phyloP scores from a whole-genome alignment of 106 monocot species.

The Acanthochlamys bracteata region DNA sequence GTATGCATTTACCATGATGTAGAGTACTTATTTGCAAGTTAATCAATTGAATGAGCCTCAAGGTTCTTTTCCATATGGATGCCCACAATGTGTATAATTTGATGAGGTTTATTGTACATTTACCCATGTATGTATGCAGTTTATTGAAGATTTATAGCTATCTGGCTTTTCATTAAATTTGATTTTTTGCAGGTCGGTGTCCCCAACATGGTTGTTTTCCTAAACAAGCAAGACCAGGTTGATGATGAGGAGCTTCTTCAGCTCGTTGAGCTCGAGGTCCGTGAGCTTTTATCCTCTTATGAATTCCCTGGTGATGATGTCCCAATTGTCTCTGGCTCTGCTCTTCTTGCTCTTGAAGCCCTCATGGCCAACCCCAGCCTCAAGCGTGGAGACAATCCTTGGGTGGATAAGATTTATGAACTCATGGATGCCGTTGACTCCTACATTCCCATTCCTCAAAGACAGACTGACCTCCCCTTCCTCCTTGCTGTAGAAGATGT shows the following conservation, averaged over 20 bases:
- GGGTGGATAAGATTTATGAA: slow-evolving; percentile 81
- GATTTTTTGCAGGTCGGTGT: slow-evolving; percentile 43
- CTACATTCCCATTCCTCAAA: slow-evolving; percentile 89
- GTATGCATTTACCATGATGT: no score
- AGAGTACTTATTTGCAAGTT: no score
- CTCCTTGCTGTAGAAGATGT: slow-evolving; percentile 87
- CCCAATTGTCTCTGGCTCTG: slow-evolving; percentile 84
- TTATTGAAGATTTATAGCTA: no score
- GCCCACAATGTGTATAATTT: no score
- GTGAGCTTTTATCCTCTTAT: slow-evolving; percentile 72
- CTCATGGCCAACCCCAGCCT: slow-evolving; percentile 56
- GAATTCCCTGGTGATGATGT: slow-evolving; percentile 90
- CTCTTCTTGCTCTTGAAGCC: slow-evolving; percentile 82
- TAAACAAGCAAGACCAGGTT: slow-evolving; percentile 92
- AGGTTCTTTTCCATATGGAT: no score
- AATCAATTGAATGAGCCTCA: no score
- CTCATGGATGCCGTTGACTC: slow-evolving; percentile 83
- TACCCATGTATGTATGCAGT: no score
- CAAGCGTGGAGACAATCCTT: slow-evolving; percentile 71
- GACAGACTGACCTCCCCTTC: slow-evolving; percentile 88
- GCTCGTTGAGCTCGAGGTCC: slow-evolving; percentile 82
- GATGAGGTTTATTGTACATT: no score
- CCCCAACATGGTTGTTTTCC: slow-evolving; percentile 89
- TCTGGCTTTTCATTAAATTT: no score
- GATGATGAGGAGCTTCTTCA: slow-evolving; percentile 81